Base-by-base conservation (phyloP, 805 yeast genomes). In the Metschnikowia sp. region DNA sequence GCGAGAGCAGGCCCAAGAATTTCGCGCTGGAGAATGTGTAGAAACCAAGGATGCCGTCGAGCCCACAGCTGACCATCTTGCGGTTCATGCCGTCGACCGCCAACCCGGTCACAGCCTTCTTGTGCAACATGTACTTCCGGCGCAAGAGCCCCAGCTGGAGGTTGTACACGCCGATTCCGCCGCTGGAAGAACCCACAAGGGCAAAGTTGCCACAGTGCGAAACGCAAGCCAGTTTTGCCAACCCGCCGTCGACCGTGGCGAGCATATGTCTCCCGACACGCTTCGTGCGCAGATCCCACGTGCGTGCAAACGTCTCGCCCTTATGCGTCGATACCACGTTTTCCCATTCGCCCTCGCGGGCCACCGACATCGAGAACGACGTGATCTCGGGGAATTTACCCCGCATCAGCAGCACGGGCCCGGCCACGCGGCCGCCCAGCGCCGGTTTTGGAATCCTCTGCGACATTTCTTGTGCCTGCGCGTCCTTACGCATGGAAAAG, bases 151-250 rank as follows among this genome's bases (percentile, higher is more conserved):
- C 99, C 61, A 96, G 87, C 67, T 94, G 99, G 62, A 94, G 69
- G 63, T 94, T 94, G 66, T 84, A 91, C 10, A 84, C 89, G 30
- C 86, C 89, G 52, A 94, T 83, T 11, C 86, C 83, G 53, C 99
- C 99, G 37, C 70, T 66, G 2, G 91, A 77, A 2, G 97, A 89
- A 10, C 98, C 99, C 18, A 95, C 85, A 35, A 92, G 69, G 1
- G 87, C 97, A 66, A 95, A 94, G 65, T 95, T 95, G 34, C 99
- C 99, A 76, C 99, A 94, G 47, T 83, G 86, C 0, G 97, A 87
- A 19, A 92, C 79, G 15, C 86, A 77, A 8, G 89, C 92, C 30
- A 86, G 65, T 61, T 84, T 87, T 8, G 83, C 95, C 9, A 78
- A 60, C 1, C 92, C 89, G 5, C 77, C 82, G 66, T 94, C 98